Conservation (phyloP, 768 basidiomycete genomes). For the Nidula microcarpa region DNA sequence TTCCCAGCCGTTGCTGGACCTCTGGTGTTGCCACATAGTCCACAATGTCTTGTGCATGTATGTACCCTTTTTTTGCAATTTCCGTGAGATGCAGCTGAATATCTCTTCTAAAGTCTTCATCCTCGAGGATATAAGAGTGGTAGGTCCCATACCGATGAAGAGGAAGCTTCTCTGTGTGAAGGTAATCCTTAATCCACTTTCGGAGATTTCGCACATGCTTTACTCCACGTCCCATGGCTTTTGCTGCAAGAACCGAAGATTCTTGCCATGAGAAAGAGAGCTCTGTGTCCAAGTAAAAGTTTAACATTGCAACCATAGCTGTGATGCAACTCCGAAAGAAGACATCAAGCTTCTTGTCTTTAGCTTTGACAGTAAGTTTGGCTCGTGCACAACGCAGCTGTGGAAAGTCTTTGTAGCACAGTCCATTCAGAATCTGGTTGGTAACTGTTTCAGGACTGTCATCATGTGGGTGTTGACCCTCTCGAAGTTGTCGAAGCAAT, state of each 20-base stretch:
- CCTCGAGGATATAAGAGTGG: slow-evolving; percentile 19
- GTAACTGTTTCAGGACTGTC: slow-evolving; percentile 5
- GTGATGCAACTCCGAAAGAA: slow-evolving; percentile 20
- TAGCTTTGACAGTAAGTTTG: slow-evolving; percentile 11
- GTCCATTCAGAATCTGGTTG: slow-evolving; percentile 7
- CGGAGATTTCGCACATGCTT: slow-evolving; percentile 22
- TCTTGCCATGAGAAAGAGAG: slow-evolving; percentile 24
- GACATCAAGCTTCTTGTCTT: slow-evolving; percentile 25
- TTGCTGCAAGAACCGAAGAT: slow-evolving; percentile 24
- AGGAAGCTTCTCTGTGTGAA: slow-evolving; percentile 15
- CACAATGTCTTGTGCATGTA: slow-evolving; percentile 23
- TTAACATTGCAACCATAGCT: slow-evolving; percentile 25
- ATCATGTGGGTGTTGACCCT: neutral
- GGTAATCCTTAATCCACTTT: slow-evolving; percentile 20
- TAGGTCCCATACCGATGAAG: slow-evolving; percentile 16
- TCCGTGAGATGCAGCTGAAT: slow-evolving; percentile 22
- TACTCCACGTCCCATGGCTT: slow-evolving; percentile 16
- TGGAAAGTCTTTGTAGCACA: slow-evolving; percentile 14
- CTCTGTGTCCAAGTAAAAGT: slow-evolving; percentile 26
- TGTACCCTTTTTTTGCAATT: slow-evolving; percentile 17
- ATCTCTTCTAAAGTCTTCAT: slow-evolving; percentile 23
- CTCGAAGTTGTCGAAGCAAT: slow-evolving; percentile 1
- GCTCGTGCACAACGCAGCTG: slow-evolving; percentile 9
- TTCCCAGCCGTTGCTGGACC: slow-evolving; percentile 11
- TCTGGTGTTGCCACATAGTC: slow-evolving; percentile 18